Conservation (phyloP, 225 moss, liverwort and hornwort species). For the Sphagnum contortum region DNA sequence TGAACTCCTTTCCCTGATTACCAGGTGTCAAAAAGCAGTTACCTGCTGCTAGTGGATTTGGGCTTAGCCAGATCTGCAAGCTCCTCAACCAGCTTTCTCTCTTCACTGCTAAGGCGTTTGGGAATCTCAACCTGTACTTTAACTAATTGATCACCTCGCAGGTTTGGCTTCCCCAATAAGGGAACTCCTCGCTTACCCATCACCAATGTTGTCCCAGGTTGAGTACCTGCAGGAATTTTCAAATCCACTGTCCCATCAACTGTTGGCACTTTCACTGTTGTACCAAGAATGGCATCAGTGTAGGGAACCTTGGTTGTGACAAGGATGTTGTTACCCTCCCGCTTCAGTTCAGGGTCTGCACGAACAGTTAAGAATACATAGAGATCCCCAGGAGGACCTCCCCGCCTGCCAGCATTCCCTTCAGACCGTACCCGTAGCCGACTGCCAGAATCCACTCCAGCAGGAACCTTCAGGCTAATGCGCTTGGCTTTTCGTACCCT, state of each 20-base stretch:
- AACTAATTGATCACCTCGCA: constrained; percentile 88
- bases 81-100: constrained; percentile 82
- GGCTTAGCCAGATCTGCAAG: constrained; percentile 80
- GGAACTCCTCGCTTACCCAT: constrained; percentile 92
- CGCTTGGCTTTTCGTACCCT: constrained; percentile 67
- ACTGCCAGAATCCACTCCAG: constrained; percentile 90
- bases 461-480: constrained; percentile 84
- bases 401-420: constrained; percentile 76
- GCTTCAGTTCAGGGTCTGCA: constrained; percentile 66
- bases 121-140: constrained; percentile 90
- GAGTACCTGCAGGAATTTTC: constrained; percentile 87
- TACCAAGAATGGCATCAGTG: constrained; percentile 86
- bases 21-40: too few species aligned
- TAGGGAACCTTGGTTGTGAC: constrained; percentile 70
- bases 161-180: constrained; percentile 66
- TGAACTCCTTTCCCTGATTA: too few species aligned
- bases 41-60: constrained; percentile 62
- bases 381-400: constrained; percentile 86
- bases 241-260: constrained; percentile 84
- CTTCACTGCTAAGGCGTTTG: constrained; percentile 70
- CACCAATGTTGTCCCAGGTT: constrained; percentile 89
- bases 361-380: constrained; percentile 87
- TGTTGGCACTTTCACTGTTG: constrained; percentile 80
- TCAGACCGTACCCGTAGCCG: constrained; percentile 78
- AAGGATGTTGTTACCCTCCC: constrained; percentile 81